phyloP scores from a whole-genome alignment of 2,329 filamentous ascomycete genomes.

The Cucurbitaria berberidis region DNA sequence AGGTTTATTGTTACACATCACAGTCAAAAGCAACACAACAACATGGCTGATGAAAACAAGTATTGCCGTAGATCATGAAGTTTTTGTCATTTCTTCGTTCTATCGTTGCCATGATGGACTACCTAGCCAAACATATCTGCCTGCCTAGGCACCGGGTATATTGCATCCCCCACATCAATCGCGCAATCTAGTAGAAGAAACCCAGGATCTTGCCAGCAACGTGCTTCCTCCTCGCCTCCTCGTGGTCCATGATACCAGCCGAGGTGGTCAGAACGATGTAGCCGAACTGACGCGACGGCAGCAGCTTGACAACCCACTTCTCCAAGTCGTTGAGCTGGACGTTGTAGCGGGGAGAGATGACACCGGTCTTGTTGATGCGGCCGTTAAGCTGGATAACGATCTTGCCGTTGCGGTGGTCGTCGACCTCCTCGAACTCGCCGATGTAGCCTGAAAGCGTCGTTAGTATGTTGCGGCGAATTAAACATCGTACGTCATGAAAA shows the following conservation, averaged over 20 bases:
- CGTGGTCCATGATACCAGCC: slow-evolving; percentile 99
- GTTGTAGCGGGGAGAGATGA: slow-evolving; percentile 99
- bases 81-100: slow-evolving; percentile 42
- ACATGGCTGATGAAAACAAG: background rate
- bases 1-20: no score
- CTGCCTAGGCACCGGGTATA: slow-evolving; percentile 38
- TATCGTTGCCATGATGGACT: slow-evolving; percentile 35
- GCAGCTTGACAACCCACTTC: slow-evolving; percentile 99
- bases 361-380: slow-evolving; percentile 98
- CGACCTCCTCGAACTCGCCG: slow-evolving; percentile 99
- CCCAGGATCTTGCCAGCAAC: slow-evolving; percentile 99
- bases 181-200: slow-evolving; percentile 87
- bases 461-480: slow-evolving; percentile 92
- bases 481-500: slow-evolving; percentile 84
- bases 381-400: slow-evolving; percentile 99
- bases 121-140: slow-evolving; percentile 32
- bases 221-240: slow-evolving; percentile 99
- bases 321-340: slow-evolving; percentile 96
- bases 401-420: slow-evolving; percentile 99
- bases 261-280: slow-evolving; percentile 99
- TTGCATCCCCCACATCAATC: slow-evolving; percentile 32
- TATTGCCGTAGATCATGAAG: slow-evolving; percentile 15
- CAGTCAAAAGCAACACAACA: background rate
- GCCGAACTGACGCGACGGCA: slow-evolving; percentile 99
- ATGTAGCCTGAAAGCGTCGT: slow-evolving; percentile 80